These are phyloP conservation scores for Paraphoma chrysanthemicola DNA, from an alignment of 2,329 filamentous ascomycete genomes.

Conservation along the genomic window DNA sequence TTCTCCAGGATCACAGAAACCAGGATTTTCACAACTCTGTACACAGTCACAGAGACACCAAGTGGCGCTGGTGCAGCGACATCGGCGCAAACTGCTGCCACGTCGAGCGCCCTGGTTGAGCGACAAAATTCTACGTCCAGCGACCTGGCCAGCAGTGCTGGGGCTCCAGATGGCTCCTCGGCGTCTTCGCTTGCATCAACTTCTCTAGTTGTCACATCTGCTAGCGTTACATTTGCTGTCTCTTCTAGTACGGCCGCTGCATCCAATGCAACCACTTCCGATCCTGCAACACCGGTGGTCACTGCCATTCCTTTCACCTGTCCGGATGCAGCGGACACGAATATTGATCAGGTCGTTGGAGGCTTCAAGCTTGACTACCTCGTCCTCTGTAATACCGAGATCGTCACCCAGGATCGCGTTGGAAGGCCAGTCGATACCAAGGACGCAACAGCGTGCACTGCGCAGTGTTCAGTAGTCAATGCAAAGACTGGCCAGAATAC, in stretches of 20 bases:
- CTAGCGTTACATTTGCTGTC: neutral
- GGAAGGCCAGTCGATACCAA: slow-evolving; percentile 22
- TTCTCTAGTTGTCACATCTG: too few relatives aligned
- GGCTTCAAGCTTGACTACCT: slow-evolving; percentile 32
- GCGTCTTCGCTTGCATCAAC: too few relatives aligned
- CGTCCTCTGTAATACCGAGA: slow-evolving; percentile 35
- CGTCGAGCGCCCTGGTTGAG: too few relatives aligned
- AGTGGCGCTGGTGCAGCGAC: too few relatives aligned
- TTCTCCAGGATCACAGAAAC: slow-evolving; percentile 17
- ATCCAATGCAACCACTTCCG: neutral
- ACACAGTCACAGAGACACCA: slow-evolving; percentile 8
- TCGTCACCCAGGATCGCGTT: slow-evolving; percentile 24
- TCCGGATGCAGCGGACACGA: slow-evolving; percentile 21
- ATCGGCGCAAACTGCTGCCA: too few relatives aligned
- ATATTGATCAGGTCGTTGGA: slow-evolving; percentile 32
- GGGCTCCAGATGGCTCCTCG: too few relatives aligned
- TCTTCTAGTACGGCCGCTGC: neutral
- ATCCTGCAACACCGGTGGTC: slow-evolving; percentile 16
- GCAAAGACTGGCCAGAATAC: slow-evolving; percentile 23
- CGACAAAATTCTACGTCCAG: too few relatives aligned
- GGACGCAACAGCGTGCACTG: slow-evolving; percentile 32
- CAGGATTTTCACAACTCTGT: slow-evolving; percentile 10
- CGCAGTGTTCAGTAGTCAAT: slow-evolving; percentile 38
- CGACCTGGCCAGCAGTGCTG: too few relatives aligned
- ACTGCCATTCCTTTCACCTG: slow-evolving; percentile 36